These are phyloP conservation scores for Penicillium soppii DNA, from an alignment of 495 filamentous ascomycete species.

Conservation along the genomic window DNA sequence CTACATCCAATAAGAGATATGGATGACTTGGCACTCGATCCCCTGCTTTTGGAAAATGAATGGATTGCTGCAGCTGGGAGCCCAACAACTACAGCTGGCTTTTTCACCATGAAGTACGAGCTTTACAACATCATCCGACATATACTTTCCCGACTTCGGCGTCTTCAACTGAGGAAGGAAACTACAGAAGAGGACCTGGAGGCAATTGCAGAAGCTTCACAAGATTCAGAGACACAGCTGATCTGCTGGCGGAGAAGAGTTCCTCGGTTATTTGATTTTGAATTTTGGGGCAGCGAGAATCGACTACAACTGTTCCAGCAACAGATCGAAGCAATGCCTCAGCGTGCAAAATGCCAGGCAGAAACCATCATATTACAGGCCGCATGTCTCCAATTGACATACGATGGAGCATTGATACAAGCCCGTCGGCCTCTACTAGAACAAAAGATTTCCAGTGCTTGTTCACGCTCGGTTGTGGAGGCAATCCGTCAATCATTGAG, in stretches of 20 bases:
- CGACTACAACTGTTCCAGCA: constrained; percentile 6
- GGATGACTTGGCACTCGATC: constrained; percentile 12
- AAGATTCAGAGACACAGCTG: constrained; percentile 6
- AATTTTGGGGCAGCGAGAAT: constrained; percentile 8
- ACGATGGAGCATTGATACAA: constrained; percentile 19
- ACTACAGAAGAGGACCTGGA: constrained; percentile 9
- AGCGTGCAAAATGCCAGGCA: constrained; percentile 9
- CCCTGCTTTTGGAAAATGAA: constrained; percentile 1
- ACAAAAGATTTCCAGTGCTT: neutral
- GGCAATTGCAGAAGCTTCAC: constrained; percentile 9
- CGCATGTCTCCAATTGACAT: constrained; percentile 17
- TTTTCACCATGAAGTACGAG: constrained; percentile 13
- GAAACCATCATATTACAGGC: constrained; percentile 20
- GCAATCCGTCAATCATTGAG: constrained; percentile 12
- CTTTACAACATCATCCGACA: constrained; percentile 18
- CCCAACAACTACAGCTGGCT: constrained; percentile 7
- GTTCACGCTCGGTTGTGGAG: constrained; percentile 9
- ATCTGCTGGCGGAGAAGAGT: constrained; percentile 4
- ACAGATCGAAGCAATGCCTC: constrained; percentile 4
- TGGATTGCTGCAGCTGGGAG: neutral
- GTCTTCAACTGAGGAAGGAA: constrained; percentile 10
- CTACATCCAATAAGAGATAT: constrained; percentile 11
- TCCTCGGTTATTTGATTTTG: constrained; percentile 11
- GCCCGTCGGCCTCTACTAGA: constrained; percentile 16
- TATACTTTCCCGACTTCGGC: constrained; percentile 13